Percentiles rank a stretch among this genome's conserved stretches.
phyloP scores from a whole-genome alignment of 2,329 filamentous ascomycete species.

The Cadophora luteo-olivacea region DNA sequence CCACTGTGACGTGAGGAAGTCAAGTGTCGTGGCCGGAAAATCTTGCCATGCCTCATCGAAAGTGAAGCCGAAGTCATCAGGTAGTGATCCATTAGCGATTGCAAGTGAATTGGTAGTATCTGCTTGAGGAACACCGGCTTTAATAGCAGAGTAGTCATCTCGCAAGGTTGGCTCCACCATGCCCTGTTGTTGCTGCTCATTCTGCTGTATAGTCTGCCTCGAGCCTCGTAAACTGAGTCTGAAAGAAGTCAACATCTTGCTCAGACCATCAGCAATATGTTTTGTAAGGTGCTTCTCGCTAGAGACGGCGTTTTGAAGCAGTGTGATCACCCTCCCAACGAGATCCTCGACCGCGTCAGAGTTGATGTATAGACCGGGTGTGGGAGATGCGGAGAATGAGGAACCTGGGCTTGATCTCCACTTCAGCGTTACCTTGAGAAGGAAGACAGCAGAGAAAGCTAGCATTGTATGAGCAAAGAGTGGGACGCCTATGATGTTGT shows the following conservation, averaged over 20 bases:
- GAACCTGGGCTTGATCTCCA: not conserved
- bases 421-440: slow-evolving; percentile 8
- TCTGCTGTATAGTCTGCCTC: not conserved
- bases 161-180: not conserved
- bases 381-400: not conserved
- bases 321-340: not conserved
- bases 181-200: not conserved
- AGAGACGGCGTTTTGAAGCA: not conserved
- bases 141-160: not conserved
- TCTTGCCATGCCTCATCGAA: slow-evolving; percentile 12
- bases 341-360: slow-evolving; percentile 3
- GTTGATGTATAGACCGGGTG: slow-evolving; percentile 1
- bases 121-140: not conserved
- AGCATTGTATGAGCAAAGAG: slow-evolving; percentile 10
- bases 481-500: slow-evolving; percentile 6
- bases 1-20: slow-evolving; percentile 9
- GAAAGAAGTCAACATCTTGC: slow-evolving; percentile 11
- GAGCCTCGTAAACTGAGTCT: not conserved
- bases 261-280: slow-evolving; percentile 2
- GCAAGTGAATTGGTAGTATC: too few relatives aligned
- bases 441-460: not conserved
- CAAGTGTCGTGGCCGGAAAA: slow-evolving; percentile 4
- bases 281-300: slow-evolving; percentile 11
- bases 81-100: not conserved
- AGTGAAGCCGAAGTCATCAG: not conserved